Conservation (phyloP, 2,329 filamentous ascomycete genomes). For the Incumbomyces delicatus region DNA sequence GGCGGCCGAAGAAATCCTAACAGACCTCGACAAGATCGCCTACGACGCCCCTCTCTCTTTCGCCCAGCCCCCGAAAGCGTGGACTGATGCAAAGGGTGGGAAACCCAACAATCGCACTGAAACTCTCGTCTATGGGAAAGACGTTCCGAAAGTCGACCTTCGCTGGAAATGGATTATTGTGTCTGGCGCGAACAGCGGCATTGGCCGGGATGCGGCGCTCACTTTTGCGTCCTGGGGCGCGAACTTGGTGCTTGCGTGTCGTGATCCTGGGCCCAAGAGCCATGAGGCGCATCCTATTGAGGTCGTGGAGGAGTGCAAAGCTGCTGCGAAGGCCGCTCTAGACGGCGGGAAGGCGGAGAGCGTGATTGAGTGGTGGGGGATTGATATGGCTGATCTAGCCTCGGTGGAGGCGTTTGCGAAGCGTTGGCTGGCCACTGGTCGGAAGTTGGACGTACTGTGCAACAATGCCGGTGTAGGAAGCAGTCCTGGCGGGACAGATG, state of each 20-base stretch:
- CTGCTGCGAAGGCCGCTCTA: not conserved
- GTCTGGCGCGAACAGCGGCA: constrained; percentile 5
- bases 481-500: not conserved
- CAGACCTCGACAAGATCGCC: constrained; percentile 6
- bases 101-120: constrained; percentile 4
- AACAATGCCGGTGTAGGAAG: constrained; percentile 7
- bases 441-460: constrained; percentile 2
- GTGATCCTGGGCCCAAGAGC: not conserved
- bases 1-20: not conserved
- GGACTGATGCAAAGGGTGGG: constrained; percentile 3
- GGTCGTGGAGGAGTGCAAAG: constrained; percentile 1
- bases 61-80: constrained; percentile 1
- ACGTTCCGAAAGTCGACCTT: constrained; percentile 5
- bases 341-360: not conserved
- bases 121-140: not conserved
- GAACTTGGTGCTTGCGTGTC: constrained; percentile 3
- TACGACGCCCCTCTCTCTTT: constrained; percentile 7
- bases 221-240: constrained; percentile 6
- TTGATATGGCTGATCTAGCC: constrained; percentile 1
- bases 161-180: constrained; percentile 4
- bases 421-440: not conserved
- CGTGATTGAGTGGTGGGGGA: constrained; percentile 4
- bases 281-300: constrained; percentile 3
- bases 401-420: constrained; percentile 1
- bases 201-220: constrained; percentile 2